phyloP scores from a whole-genome alignment of 2,329 filamentous ascomycete genomes.

The Pseudogymnoascus sp. region DNA sequence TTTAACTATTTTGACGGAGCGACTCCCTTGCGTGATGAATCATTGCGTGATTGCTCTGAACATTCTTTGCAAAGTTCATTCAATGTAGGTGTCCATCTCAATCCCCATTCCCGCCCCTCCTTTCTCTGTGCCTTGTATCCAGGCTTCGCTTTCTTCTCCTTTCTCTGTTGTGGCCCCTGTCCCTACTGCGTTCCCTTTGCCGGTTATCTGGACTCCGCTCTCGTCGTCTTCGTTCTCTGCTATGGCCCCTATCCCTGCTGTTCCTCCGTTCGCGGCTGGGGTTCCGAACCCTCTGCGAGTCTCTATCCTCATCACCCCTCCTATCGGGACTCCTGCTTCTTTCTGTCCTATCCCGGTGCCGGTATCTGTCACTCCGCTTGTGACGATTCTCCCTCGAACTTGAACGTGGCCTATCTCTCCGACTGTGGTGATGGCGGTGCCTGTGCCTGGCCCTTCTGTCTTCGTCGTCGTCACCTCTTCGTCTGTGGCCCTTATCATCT shows the following conservation, averaged over 20 bases:
- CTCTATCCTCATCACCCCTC: constrained; percentile 11
- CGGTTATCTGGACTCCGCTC: neutral
- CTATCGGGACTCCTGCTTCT: constrained; percentile 26
- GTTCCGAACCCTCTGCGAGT: constrained; percentile 15
- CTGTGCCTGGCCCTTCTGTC: constrained; percentile 23
- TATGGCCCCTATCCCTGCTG: constrained; percentile 24
- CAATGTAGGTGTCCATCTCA: neutral
- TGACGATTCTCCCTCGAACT: constrained; percentile 21
- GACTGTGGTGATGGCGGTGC: constrained; percentile 26
- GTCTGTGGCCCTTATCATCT: constrained; percentile 9
- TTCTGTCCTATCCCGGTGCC: constrained; percentile 20
- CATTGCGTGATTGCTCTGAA: neutral
- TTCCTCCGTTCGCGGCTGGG: constrained; percentile 23
- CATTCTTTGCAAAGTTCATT: neutral
- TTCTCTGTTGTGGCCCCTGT: neutral
- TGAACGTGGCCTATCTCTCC: constrained; percentile 21
- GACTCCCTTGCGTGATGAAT: neutral
- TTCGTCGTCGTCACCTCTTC: constrained; percentile 22
- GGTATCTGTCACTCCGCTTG: constrained; percentile 20
- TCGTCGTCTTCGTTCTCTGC: constrained; percentile 21
- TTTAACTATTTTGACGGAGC: neutral
- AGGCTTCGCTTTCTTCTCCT: neutral
- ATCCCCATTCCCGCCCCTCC: neutral
- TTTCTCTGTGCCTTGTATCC: neutral
- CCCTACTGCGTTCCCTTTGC: neutral